A percentile compares a stretch with the other conserved stretches of the same genome.
Conservation (phyloP, 495 filamentous ascomycete species). For the Tetracladium setigerum region DNA sequence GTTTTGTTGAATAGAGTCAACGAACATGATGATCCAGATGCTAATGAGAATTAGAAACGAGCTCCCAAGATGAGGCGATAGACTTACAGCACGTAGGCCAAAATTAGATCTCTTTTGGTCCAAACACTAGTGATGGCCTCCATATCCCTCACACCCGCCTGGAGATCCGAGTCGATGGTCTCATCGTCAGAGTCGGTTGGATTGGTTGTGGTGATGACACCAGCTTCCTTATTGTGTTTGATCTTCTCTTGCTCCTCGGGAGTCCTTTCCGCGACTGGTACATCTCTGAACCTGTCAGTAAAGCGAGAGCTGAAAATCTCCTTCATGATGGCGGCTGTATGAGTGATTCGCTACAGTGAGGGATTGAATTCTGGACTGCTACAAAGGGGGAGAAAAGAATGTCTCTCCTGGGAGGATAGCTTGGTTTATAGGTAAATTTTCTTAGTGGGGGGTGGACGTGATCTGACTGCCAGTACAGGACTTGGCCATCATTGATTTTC, state of each 20-base stretch:
- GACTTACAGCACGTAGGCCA: conserved; percentile 36
- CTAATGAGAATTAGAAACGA: conserved; percentile 12
- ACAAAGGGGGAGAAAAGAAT: neutral
- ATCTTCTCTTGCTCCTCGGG: too few species aligned
- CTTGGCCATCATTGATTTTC: too few species aligned
- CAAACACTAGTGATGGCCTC: conserved; percentile 39
- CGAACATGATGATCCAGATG: conserved; percentile 34
- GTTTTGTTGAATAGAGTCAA: conserved; percentile 26
- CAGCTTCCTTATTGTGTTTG: too few species aligned
- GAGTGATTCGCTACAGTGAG: neutral
- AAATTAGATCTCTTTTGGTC: conserved; percentile 32
- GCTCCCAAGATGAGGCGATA: neutral
- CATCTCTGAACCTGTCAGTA: too few species aligned
- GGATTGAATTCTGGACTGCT: too few species aligned
- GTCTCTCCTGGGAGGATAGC: neutral
- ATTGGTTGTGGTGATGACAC: too few species aligned
- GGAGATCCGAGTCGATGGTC: neutral
- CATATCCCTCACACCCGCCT: conserved; percentile 31
- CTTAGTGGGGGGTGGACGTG: neutral
- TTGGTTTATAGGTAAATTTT: conserved; percentile 7
- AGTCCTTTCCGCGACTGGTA: too few species aligned
- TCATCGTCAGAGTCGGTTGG: neutral
- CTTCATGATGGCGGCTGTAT: neutral
- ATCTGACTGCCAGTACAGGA: too few species aligned
- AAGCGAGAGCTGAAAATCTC: too few species aligned